Evolutionary conservation across 2,329 filamentous ascomycete species (phyloP).

Genomic region (Cladosporium oxysporum): DNA sequence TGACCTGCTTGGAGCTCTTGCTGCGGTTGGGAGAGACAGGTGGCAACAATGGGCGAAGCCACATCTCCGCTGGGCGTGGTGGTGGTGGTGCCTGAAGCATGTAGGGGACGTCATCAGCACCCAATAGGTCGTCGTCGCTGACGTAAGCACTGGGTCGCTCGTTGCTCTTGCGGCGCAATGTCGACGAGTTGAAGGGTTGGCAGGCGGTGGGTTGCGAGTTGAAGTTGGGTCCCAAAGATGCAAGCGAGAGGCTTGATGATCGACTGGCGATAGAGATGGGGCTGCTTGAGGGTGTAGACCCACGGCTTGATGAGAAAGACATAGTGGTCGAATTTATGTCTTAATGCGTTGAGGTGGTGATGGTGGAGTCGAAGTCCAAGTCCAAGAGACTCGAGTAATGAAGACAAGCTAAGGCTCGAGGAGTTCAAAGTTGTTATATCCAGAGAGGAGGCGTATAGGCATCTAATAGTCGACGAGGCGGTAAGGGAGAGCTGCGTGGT

Average conservation of each 20-base stretch:
- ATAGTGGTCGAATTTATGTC: constrained; percentile 2
- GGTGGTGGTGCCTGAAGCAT: constrained; percentile 38
- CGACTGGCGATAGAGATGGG: constrained; percentile 19
- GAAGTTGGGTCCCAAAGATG: constrained; percentile 21
- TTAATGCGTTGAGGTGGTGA: not conserved
- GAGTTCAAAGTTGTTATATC: constrained; percentile 1
- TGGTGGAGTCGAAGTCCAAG: not conserved
- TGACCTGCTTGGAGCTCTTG: constrained; percentile 19
- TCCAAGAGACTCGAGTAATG: not conserved
- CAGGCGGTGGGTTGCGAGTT: constrained; percentile 23
- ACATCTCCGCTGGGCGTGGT: constrained; percentile 37
- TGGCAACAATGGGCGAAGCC: constrained; percentile 35
- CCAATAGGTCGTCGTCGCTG: constrained; percentile 41
- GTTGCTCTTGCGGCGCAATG: constrained; percentile 16
- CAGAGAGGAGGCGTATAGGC: constrained; percentile 5
- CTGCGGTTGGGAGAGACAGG: constrained; percentile 25
- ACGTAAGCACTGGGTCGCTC: constrained; percentile 37
- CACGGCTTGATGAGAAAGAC: constrained; percentile 19
- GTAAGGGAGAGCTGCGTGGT: constrained; percentile 16
- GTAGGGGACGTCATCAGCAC: constrained; percentile 36
- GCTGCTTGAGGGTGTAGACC: constrained; percentile 19
- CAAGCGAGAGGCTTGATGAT: constrained; percentile 24
- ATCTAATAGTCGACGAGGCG: constrained; percentile 18
- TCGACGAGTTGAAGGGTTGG: constrained; percentile 21
- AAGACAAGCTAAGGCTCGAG: constrained; percentile 10